Conservation (phyloP, 495 filamentous ascomycete genomes). For the Polyplosphaeria fusca region DNA sequence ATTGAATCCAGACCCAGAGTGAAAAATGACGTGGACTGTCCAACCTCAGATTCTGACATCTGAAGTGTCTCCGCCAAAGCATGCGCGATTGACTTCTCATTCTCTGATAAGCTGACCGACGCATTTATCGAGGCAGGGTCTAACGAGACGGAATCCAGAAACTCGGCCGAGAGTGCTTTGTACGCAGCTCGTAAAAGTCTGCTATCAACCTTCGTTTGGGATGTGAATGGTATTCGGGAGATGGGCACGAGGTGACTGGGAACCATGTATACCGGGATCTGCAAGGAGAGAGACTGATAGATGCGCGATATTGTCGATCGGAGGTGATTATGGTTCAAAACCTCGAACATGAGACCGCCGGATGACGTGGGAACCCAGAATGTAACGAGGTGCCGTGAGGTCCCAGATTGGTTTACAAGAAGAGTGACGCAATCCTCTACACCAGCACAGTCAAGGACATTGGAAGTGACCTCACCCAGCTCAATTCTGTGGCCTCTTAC, state of each 20-base stretch:
- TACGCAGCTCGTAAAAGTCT: conserved; percentile 41
- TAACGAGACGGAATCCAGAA: conserved; percentile 36
- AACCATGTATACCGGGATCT: conserved; percentile 65
- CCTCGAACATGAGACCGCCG: conserved; percentile 10
- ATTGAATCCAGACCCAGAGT: conserved; percentile 75
- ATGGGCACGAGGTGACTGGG: conserved; percentile 67
- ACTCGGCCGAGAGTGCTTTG: conserved; percentile 25
- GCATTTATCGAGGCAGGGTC: conserved; percentile 9
- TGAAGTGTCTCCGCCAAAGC: conserved; percentile 51
- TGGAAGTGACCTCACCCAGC: conserved; percentile 69
- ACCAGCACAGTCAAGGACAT: conserved; percentile 44
- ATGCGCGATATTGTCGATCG: conserved; percentile 7
- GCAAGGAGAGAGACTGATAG: conserved; percentile 37
- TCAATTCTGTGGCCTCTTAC: conserved; percentile 77
- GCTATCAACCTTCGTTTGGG: conserved; percentile 62
- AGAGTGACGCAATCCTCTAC: conserved; percentile 56
- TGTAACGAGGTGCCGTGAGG: conserved; percentile 50
- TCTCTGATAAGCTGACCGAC: conserved; percentile 41
- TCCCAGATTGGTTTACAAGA: conserved; percentile 39
- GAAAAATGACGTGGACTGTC: conserved; percentile 54
- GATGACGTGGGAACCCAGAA: conserved; percentile 53
- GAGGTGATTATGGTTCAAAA: neutral
- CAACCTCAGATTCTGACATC: conserved; percentile 46
- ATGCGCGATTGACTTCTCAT: conserved; percentile 48
- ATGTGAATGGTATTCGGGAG: conserved; percentile 58